Base-by-base conservation (phyloP, 306 rosid genomes). In the Trichosanthes cucumerina region DNA sequence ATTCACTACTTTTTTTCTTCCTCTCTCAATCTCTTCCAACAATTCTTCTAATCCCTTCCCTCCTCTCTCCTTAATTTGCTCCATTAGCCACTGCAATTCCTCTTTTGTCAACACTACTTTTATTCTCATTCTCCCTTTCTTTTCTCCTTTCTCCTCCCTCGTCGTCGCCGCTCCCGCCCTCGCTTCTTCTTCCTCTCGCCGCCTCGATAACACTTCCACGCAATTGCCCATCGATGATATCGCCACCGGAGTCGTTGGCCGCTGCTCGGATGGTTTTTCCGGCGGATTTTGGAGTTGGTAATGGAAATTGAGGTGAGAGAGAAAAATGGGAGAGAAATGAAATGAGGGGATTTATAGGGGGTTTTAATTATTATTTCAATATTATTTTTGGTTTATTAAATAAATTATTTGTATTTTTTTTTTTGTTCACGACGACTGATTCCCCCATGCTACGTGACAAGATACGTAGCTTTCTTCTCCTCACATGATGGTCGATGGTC, bases 41-140 rank as follows among this genome's bases (percentile, higher is more conserved):
- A 89, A 83, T 57, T 90, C 79, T 41, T 92, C 91, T 26, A 94
- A 50, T 6, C 80, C 80, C 79, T 84, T 81, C 53, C 92, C 92
- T 76, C 65, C 77, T 79, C 82, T 79, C 59, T 87, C 68, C 4
- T 88, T 86, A 14, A 92, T 83, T 81, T 88, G 83, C 79, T 83
- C 82, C 82, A 89, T 85, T 77, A 94, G 57, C 96, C 96, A 88
- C 74, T 87, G 21, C 12, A 78, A 3, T 18, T 78, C 81, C 8
- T 78, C 81, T 44, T 78, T 90, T 33, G 91, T 94, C 80, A 92
- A 14, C 82, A 92, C 92, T 57, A 94, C 66, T 78, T 92, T 94
- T 28, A 94, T 80, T 78, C 97, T 92, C 18, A 78, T 0, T 73
- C 87, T 46, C 2, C 83, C 56, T 58, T 49, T 68, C 72, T 39